Evolutionary conservation across 73 alveolate genomes (phyloP).

Genomic region (Paramecium tetraurelia): DNA sequence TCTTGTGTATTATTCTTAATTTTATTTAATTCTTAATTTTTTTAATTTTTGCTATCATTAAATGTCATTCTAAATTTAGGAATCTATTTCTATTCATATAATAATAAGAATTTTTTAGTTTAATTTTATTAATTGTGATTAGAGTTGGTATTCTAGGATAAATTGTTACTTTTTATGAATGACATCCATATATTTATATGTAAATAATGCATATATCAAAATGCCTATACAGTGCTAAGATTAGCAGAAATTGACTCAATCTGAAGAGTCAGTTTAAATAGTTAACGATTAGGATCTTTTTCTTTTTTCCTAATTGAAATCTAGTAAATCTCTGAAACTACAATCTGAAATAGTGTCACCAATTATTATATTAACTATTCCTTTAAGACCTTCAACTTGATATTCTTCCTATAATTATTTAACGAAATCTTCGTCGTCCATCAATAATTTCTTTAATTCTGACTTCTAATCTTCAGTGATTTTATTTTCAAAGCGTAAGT

Average conservation of each 20-base stretch:
- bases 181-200: not conserved
- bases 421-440: constrained; percentile 20
- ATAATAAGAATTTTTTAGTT: not conserved
- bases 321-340: constrained; percentile 26
- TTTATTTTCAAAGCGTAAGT: not conserved
- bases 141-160: not conserved
- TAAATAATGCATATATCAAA: not conserved
- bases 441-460: not conserved
- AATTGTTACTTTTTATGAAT: not conserved
- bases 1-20: not conserved
- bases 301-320: not conserved
- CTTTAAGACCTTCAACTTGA: not conserved
- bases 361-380: not conserved
- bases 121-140: not conserved
- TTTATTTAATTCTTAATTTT: not conserved
- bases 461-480: not conserved
- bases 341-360: not conserved
- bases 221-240: not conserved
- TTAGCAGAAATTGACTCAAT: not conserved
- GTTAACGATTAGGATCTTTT: constrained; percentile 42
- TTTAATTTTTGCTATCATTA: not conserved
- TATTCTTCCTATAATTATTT: not conserved
- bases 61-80: not conserved
- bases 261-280: constrained; percentile 12
- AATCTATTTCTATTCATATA: not conserved